Percentiles rank a stretch among this genome's conserved stretches.
These are phyloP conservation scores for Anthostomella pinea DNA, from an alignment of 2,329 filamentous ascomycete species.

Conservation along the genomic window DNA sequence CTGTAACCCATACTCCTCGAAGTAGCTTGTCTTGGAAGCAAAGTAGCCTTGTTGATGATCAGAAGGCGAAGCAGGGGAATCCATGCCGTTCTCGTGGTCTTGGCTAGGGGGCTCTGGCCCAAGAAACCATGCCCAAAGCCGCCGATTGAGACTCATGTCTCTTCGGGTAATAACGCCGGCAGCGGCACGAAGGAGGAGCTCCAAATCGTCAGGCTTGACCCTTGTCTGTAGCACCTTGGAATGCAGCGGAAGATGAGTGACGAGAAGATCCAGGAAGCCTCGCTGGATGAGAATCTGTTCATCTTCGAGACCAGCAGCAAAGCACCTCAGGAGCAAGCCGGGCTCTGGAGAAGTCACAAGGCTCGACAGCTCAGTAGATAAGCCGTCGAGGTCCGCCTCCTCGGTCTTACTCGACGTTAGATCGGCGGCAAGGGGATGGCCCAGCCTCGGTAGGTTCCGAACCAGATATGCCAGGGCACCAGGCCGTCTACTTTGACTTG, in stretches of 20 bases:
- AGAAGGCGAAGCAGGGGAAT: slow-evolving; percentile 43
- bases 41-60: slow-evolving; percentile 45
- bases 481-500: slow-evolving; percentile 77
- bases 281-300: slow-evolving; percentile 89
- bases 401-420: slow-evolving; percentile 30
- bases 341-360: slow-evolving; percentile 87
- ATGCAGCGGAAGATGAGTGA: slow-evolving; percentile 83
- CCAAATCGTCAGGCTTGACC: slow-evolving; percentile 72
- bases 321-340: slow-evolving; percentile 84
- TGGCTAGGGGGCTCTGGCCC: slow-evolving; percentile 64
- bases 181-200: slow-evolving; percentile 77
- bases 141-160: slow-evolving; percentile 94
- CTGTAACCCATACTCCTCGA: slow-evolving; percentile 73
- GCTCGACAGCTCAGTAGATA: slow-evolving; percentile 55
- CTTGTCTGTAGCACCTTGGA: slow-evolving; percentile 75
- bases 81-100: slow-evolving; percentile 46
- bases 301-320: slow-evolving; percentile 84
- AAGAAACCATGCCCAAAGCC: slow-evolving; percentile 94
- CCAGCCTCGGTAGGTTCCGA: slow-evolving; percentile 73
- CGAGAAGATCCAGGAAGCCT: slow-evolving; percentile 88
- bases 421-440: slow-evolving; percentile 36
- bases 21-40: slow-evolving; percentile 71
- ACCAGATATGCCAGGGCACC: slow-evolving; percentile 85
- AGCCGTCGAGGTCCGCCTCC: slow-evolving; percentile 38
- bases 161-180: slow-evolving; percentile 82